phyloP scores from a whole-genome alignment of 306 rosid genomes.

The Canavalia ensiformis region DNA sequence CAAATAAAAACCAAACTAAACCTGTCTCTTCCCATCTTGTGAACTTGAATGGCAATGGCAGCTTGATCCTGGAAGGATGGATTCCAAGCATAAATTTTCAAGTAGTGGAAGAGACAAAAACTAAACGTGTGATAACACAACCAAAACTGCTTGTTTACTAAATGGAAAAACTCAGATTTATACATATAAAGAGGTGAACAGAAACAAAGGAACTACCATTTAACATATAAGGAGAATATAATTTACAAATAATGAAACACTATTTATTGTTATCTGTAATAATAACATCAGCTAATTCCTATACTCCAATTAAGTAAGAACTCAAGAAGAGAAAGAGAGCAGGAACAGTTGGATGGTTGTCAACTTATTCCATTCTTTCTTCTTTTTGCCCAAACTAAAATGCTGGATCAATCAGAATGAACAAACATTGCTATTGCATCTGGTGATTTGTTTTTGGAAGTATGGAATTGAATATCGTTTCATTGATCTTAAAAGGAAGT shows the following conservation, averaged over 20 bases:
- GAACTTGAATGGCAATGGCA: too few relatives aligned
- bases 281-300: conserved; percentile 33
- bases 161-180: not conserved
- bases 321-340: not conserved
- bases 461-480: conserved; percentile 64
- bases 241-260: not conserved
- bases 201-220: too few relatives aligned
- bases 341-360: not conserved
- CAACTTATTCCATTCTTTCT: conserved; percentile 20
- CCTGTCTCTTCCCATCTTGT: too few relatives aligned
- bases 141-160: not conserved
- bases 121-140: not conserved
- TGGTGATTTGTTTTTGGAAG: conserved; percentile 56
- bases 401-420: not conserved
- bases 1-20: too few relatives aligned
- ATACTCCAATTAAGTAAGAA: conserved; percentile 43
- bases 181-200: too few relatives aligned
- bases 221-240: not conserved
- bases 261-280: not conserved
- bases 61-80: too few relatives aligned
- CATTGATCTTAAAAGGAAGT: conserved; percentile 68
- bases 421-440: conserved; percentile 55
- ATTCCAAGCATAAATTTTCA: too few relatives aligned
- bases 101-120: too few relatives aligned
- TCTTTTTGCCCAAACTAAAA: not conserved